Evolutionary conservation across 2,329 filamentous ascomycete genomes (phyloP), one percentile per base, ranked within the genome.

Genomic region (Herpotrichia juniperi): DNA sequence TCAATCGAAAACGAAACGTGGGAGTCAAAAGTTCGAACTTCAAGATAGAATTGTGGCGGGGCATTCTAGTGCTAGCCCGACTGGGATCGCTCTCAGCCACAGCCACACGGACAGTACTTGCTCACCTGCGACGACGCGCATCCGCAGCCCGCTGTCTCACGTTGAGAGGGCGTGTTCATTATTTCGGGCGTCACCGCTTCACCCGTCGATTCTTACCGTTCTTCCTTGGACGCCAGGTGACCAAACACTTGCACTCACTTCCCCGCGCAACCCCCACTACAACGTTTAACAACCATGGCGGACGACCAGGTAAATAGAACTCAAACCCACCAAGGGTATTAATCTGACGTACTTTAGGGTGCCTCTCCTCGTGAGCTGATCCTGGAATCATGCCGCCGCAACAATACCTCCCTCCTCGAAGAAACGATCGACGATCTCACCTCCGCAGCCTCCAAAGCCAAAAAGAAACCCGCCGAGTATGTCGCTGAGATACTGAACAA

Each of bases 311-410:
- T 64, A 56, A 10, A 39, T 3, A 43, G 14, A 9, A 14, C 19
- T 19, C 8, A 19, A 12, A 25, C 11, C 2, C 4, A 2, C 10
- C 28, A 9, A 2, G 10, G 3, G 11, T n/a, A 47, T 5, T 21
- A 9, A 30, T 34, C 55, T 66, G 35, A 69, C 51, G 9, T 14
- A 45, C 21, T 31, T 37, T 66, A 96, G 89, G 94, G 93, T 72
- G 93, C 93, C 63, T 90, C 90, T 54, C 85, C 87, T 42, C 83
- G 87, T 74, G 93, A 97, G 79, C 84, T 90, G 68, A 84, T 97
- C 64, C 86, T 97, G 76, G 93, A 96, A 79, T 91, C 94, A 66
- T 96, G 90, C 78, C 91, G 93, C 56, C 86, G 92, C 69, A 93
- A 97, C 82, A 97, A 97, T 77, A 87, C 87, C 62, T 88, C 93